These are phyloP conservation scores for Adansonia grandidieri DNA, from an alignment of 441 rosid genomes.

Conservation along the genomic window DNA sequence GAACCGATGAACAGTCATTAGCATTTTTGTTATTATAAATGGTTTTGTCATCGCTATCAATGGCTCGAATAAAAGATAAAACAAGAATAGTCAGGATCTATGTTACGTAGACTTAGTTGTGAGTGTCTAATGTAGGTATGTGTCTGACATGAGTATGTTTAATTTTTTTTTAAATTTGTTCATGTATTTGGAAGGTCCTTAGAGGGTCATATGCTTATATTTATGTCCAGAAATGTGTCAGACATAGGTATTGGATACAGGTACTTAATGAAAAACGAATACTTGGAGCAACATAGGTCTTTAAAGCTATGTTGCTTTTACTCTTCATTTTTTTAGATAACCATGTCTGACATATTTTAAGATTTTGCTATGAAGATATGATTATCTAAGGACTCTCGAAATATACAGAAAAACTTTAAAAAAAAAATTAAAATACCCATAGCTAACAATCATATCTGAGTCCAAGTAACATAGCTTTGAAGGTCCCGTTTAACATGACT, in stretches of 20 bases:
- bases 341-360: not conserved
- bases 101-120: too few relatives aligned
- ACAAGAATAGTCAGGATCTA: not conserved
- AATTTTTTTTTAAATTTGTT: too few relatives aligned
- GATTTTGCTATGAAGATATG: not conserved
- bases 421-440: not conserved
- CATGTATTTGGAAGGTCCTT: too few relatives aligned
- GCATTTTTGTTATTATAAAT: not conserved
- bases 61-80: not conserved
- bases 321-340: not conserved
- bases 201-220: too few relatives aligned
- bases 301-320: not conserved
- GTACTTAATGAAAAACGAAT: too few relatives aligned
- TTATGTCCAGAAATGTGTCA: too few relatives aligned
- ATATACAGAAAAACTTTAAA: not conserved
- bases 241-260: too few relatives aligned
- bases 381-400: not conserved
- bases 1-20: not conserved
- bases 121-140: too few relatives aligned
- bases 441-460: too few relatives aligned
- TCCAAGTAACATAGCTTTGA: too few relatives aligned
- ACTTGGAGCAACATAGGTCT: too few relatives aligned
- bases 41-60: not conserved
- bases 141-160: too few relatives aligned
- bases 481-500: not conserved